Conservation (phyloP, 495 filamentous ascomycete species). For the Bombardia bombarda region DNA sequence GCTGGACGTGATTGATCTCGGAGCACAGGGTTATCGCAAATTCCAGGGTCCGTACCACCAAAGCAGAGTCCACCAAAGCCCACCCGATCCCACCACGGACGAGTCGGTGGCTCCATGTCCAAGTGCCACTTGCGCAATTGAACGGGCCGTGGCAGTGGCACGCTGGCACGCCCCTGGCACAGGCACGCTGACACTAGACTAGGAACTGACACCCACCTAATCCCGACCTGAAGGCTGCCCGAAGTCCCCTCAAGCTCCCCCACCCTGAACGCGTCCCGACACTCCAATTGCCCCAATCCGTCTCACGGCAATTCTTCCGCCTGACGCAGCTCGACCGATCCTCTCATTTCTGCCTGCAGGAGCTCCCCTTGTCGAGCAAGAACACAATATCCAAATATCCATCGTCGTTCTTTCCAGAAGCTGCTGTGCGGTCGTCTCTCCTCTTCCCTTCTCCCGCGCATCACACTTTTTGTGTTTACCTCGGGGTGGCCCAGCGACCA, state of each 20-base stretch:
- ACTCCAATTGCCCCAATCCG: constrained; percentile 7
- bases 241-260: neutral
- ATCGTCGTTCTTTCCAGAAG: constrained; percentile 7
- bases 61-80: too few relatives aligned
- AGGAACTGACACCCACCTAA: neutral
- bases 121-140: too few relatives aligned
- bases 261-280: neutral
- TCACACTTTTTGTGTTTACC: too few relatives aligned
- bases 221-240: too few relatives aligned
- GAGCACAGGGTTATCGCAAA: too few relatives aligned
- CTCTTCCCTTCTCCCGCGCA: constrained; percentile 1
- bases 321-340: constrained; percentile 15
- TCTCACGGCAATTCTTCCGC: constrained; percentile 26
- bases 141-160: too few relatives aligned
- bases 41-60: too few relatives aligned
- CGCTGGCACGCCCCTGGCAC: too few relatives aligned
- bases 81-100: too few relatives aligned
- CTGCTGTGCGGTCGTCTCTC: constrained; percentile 3
- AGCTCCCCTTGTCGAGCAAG: constrained; percentile 3
- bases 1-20: too few relatives aligned
- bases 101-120: too few relatives aligned
- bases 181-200: neutral
- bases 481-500: too few relatives aligned
- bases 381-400: neutral
- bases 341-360: constrained; percentile 16